Evolutionary conservation across 768 basidiomycete genomes (phyloP), one percentile per base, ranked within the genome.

Genomic region (Mycena belliarum): DNA sequence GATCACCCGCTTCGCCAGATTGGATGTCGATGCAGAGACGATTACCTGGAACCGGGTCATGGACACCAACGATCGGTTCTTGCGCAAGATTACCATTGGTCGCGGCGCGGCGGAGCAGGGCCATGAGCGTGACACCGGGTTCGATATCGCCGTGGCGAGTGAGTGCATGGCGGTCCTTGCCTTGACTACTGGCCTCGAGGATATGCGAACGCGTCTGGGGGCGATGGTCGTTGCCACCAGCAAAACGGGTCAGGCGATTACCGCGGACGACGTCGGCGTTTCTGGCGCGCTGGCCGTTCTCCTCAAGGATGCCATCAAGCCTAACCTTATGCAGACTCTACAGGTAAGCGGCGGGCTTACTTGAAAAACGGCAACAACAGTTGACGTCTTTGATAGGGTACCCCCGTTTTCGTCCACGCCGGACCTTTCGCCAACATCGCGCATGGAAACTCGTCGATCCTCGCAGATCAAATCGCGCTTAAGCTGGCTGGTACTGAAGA

Each of bases 351-450:
- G n/a, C 38, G n/a, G n/a, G n/a, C n/a, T 35, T 21, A 18, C 16
- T 4, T 18, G 29, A 28, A 12, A 20, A 29, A 48, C 49, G 6
- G 12, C 6, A 32, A 35, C 21, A 25, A 49, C 38, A 55, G 8
- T 46, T 50, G 49, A 48, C 49, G 29, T 14, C 26, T 47, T 51
- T n/a, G 24, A 11, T 61, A 88, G 86, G 96, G 96, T 42, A 99
- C 96, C 1, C 96, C 96, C 37, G 97, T 99, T 62, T 98, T 99
- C 69, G 97, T 99, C 6, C 96, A 98, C 71, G 96, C 96, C 5
- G 96, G 96, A 52, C 97, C 96, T 25, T 99, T 99, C 71, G 96
- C 96, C 63, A 98, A 99, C 80, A 99, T 99, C 61, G 96, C 96
- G 1, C 96, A 98, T 68, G 93, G 95, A 44, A 99, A 98, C 76